Evolutionary conservation across 345 rosid species (phyloP), one percentile per base, ranked within the genome.

Genomic region (Melaleuca quinquenervia): DNA sequence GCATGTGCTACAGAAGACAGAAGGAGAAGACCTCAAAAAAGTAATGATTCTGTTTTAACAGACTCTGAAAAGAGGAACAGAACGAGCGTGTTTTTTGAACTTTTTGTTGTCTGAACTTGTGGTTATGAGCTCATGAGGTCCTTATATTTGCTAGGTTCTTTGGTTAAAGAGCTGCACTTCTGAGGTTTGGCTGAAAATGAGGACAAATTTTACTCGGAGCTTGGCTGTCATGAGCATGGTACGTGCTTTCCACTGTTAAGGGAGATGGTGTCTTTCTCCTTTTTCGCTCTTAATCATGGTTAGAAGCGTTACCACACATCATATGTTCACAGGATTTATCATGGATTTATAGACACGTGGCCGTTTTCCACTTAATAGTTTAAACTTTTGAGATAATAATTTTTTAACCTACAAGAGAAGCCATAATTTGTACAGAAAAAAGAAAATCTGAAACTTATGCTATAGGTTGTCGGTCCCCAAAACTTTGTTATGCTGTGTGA

Each of bases 221-320:
- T 93, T 96, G 90, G 99, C 99, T 22, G 98, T 97, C 86, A 97
- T 97, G 99, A 97, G 99, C 91, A 97, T 96, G 99, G 99, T 97
- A 95, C 70, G 96, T 51, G 54, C 75, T 62, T 88, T 91, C 44
- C 21, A 29, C 44, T 62, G 75, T 62, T 62, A 13, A 27, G 21
- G 75, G 44, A 29, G 11, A 29, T 62, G 75, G 29, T 29, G 20
- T 62, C 75, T 62, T 15, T 62, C 75, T 29, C 75, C 29, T 62
- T 62, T 26, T 62, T 62, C 0, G 41, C 41, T 62, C 75, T 62
- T 29, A 36, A 62, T 15, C 75, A 62, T 41, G 14, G 44, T 62
- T 62, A 29, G 36, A 62, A 62, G 75, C 29, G 41, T 6, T 62
- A 15, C 21, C 44, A 62, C n/a, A 27, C 75, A 62, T 62, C 44